Percentiles rank a stretch among this genome's conserved stretches.
phyloP scores from a whole-genome alignment of 2,329 filamentous ascomycete genomes.

The Alternaria conjuncta region DNA sequence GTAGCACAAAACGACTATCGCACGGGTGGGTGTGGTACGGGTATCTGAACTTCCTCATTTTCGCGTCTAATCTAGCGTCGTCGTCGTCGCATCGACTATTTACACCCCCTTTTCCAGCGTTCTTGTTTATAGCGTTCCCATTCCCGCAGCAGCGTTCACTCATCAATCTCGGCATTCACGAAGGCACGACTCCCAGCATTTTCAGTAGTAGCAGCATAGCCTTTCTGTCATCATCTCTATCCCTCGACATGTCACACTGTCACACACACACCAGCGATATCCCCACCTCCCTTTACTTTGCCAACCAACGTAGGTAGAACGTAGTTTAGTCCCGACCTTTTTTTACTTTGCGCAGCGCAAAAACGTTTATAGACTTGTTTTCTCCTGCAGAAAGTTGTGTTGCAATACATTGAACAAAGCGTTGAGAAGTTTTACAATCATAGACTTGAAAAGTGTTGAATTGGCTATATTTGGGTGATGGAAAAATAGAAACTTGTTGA shows the following conservation, averaged over 20 bases:
- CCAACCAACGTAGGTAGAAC: not conserved
- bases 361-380: slow-evolving; percentile 1
- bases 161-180: slow-evolving; percentile 12
- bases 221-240: slow-evolving; percentile 1
- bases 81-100: not conserved
- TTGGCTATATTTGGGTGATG: not conserved
- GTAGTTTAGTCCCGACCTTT: not conserved
- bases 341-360: not conserved
- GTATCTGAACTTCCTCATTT: not conserved
- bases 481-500: not conserved
- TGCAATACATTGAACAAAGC: not conserved
- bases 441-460: not conserved
- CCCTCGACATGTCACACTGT: not conserved
- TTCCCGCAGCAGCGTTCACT: not conserved
- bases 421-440: not conserved
- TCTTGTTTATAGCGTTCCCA: slow-evolving; percentile 6
- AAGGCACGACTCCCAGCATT: slow-evolving; percentile 31
- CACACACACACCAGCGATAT: not conserved
- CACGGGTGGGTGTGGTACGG: not conserved
- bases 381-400: not conserved
- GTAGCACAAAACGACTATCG: not conserved
- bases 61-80: not conserved
- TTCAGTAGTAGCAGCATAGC: not conserved
- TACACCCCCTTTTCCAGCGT: slow-evolving; percentile 6
- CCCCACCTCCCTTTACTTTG: not conserved